Percentiles rank a stretch among this genome's conserved stretches.
Conservation (phyloP, 179 eudicot genomes). For the Amaranthus tricolor region DNA sequence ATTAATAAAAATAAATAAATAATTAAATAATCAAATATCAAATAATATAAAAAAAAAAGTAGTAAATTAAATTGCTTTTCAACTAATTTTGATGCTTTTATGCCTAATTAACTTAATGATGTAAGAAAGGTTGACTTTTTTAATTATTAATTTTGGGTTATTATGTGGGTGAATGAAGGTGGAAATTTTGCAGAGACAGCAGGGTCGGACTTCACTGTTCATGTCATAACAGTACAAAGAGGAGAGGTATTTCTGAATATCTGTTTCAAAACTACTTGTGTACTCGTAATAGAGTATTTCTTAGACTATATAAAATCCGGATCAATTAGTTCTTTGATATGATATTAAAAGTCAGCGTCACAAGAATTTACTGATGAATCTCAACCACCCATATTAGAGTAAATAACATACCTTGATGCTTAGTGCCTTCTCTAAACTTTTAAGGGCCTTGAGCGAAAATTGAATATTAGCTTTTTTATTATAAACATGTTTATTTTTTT, state of each 20-base stretch:
- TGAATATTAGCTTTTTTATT: no score
- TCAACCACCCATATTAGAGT: no score
- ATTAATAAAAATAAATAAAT: neutral
- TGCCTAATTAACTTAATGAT: neutral
- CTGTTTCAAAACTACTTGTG: neutral
- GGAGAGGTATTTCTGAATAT: slow-evolving; percentile 60
- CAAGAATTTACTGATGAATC: no score
- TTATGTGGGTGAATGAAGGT: slow-evolving; percentile 52
- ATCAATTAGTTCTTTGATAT: no score
- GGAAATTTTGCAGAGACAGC: slow-evolving; percentile 60
- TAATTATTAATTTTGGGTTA: neutral
- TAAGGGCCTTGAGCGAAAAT: no score
- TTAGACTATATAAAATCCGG: no score
- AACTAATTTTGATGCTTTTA: neutral
- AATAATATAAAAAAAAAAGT: no score
- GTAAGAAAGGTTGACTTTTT: neutral
- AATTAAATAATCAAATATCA: neutral
- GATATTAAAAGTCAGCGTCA: no score
- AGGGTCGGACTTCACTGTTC: slow-evolving; percentile 70
- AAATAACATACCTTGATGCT: no score
- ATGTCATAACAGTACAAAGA: slow-evolving; percentile 54
- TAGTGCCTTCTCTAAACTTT: no score
- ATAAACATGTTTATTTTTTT: no score
- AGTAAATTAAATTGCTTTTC: neutral
- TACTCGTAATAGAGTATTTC: no score